Evolutionary conservation across 305 asterid genomes (phyloP), one percentile per base, ranked within the genome.

Genomic region (Plantago coronopus): DNA sequence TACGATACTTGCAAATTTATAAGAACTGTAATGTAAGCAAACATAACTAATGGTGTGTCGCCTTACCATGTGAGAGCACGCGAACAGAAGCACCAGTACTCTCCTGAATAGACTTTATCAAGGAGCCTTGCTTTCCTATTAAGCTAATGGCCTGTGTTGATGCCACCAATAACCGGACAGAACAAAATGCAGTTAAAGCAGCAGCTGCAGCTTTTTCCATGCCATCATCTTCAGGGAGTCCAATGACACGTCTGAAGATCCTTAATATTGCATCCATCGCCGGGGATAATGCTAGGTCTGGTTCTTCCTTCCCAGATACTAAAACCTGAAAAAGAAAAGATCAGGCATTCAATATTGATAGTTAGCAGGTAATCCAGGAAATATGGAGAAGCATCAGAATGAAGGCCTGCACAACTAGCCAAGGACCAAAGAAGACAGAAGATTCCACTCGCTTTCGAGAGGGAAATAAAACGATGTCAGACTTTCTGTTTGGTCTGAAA

Each of bases 121-220:
- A 45, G 54, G 79, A 81, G 61, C 87, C 87, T 67, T 81, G 87
- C 57, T 78, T 81, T 57, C 87, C 87, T 48, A 81, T 79, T 54
- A 79, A 60, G 61, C 73, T 74, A 53, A 76, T 72, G 46, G 84
- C 84, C 62, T 79, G 84, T 20, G 79, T 49, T 29, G 79, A 58
- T 72, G 76, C 66, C 46, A 72, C 69, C 50, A 72, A 61, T 44
- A 72, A 61, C 16, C 69, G 62, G 56, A 62, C 43, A 22, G 69
- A 72, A 57, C 72, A 66, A 61, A 73, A 63, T 43, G 79, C 76
- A 63, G 55, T 56, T 54, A 66, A 63, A 60, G 72, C 70, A 51
- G 78, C 64, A 18, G 57, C 73, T 34, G 64, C 34, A 22, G 69
- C 64, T 22, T 55, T 66, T 61, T 59, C 65, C 67, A 63, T 78